Conservation (phyloP, 208 protist genomes). For the Leishmania gerbilli region DNA sequence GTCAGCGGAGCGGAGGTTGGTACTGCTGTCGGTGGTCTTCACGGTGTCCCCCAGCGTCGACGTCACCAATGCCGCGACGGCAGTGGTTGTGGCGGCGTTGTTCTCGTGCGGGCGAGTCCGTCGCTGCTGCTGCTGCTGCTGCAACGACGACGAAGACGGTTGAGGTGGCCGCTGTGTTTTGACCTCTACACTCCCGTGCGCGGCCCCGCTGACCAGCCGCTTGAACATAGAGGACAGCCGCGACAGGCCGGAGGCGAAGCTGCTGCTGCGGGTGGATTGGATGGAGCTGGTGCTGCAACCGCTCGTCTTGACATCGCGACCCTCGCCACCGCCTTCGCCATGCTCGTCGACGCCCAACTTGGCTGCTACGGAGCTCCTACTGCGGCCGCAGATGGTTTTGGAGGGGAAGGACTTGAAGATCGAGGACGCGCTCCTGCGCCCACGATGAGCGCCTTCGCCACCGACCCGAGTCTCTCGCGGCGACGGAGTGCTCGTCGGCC, state of each 20-base stretch:
- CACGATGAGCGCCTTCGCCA: background rate
- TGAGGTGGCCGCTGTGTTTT: background rate
- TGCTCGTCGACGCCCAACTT: background rate
- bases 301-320: background rate
- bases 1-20: background rate
- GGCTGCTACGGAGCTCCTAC: background rate
- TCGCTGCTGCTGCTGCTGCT: background rate
- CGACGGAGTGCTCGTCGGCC: background rate
- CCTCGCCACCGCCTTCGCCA: background rate
- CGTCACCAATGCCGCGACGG: background rate
- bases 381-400: background rate
- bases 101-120: background rate
- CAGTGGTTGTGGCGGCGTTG: background rate
- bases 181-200: background rate
- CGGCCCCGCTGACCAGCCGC: background rate
- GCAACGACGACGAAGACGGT: background rate
- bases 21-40: background rate
- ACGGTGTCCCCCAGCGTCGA: background rate
- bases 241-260: constrained; percentile 17
- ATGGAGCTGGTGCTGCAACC: background rate
- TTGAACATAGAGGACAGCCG: constrained; percentile 22
- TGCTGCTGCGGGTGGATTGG: constrained; percentile 13
- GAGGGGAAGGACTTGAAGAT: background rate
- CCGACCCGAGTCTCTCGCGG: background rate
- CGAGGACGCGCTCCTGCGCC: background rate